Evolutionary conservation across 129 eudicot genomes (phyloP).

Genomic region (Glebionis coronaria): DNA sequence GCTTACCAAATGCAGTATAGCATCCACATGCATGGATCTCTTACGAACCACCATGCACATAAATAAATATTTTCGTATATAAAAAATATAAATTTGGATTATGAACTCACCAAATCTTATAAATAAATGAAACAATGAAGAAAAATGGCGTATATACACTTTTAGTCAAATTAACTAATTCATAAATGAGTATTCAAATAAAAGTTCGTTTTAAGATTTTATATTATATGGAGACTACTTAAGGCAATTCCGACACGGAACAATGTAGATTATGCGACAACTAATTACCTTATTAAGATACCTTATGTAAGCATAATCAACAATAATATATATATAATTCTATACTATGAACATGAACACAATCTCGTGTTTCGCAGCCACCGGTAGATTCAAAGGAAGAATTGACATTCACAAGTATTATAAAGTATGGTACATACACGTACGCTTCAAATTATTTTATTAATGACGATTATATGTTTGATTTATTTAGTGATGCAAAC

Average conservation of each 20-base stretch:
- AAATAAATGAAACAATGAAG: conserved; percentile 14
- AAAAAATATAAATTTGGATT: conserved; percentile 15
- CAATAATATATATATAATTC: conserved; percentile 2
- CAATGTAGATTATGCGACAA: conserved; percentile 27
- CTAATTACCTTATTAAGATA: conserved; percentile 32
- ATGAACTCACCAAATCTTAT: conserved; percentile 21
- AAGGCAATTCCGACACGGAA: conserved; percentile 21
- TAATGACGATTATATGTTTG: conserved; percentile 1
- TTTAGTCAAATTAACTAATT: conserved; percentile 22
- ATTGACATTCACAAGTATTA: not conserved
- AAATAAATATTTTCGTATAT: not conserved
- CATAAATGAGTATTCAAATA: conserved; percentile 2
- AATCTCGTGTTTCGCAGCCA: conserved; percentile 10
- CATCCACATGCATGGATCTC: conserved; percentile 31
- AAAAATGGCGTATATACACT: conserved; percentile 16
- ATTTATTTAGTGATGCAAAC: conserved; percentile 17
- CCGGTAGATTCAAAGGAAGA: not conserved
- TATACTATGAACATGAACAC: not conserved
- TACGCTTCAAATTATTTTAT: conserved; percentile 2
- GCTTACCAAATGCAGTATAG: conserved; percentile 27
- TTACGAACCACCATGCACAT: conserved; percentile 23
- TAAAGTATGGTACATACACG: conserved; percentile 13
- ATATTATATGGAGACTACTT: conserved; percentile 29
- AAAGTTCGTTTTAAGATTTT: conserved; percentile 9
- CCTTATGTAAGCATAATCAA: conserved; percentile 27